Base-by-base conservation (phyloP, 805 yeast genomes). In the Naumovozyma castellii region DNA sequence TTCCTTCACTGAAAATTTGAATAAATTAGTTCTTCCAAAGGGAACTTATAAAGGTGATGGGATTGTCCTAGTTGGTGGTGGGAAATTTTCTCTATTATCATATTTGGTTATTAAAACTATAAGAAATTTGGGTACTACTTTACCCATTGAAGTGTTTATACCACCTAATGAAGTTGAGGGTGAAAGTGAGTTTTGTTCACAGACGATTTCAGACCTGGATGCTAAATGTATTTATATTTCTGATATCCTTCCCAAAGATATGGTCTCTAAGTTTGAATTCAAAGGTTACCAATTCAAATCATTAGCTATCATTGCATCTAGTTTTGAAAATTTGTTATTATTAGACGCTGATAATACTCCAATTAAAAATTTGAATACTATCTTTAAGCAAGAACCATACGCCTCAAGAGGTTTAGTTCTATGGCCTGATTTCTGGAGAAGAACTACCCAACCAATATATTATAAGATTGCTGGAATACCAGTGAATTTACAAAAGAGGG, bases 381-480 rank as follows among this genome's bases (percentile, higher is more conserved):
- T 84, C 18, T 81, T 86, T 55, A 65, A 64, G 4, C 61, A 71
- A 18, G 77, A 78, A 35, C 80, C 86, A 2, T 86, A 74, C 60
- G 44, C 53, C 16, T 57, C 68, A 10, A 63, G 68, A 40, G 75
- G 79, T 42, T 65, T 75, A 54, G 65, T 79, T 18, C 57, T 78
- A 28, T 85, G 94, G 90, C 94, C 94, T 2, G 95, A 85, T 61
- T 85, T 78, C 60, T 85, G 95, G 95, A 75, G 80, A 57, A 70
- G 95, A 48, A 78, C 88, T 12, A 83, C 90, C 0, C 75, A 84
- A 2, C 94, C 95, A 9, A 61, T 66, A 34, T 84, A 73, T 54
- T 85, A 81, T 60, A 71, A 75, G 27, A 77, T 85, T 47, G 87
- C 87, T 0, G 85, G 76, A 2, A 66, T 78, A 8, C 53, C 65